Conservation (phyloP, 2,329 filamentous ascomycete species). For the Scolecobasidium constrictum region DNA sequence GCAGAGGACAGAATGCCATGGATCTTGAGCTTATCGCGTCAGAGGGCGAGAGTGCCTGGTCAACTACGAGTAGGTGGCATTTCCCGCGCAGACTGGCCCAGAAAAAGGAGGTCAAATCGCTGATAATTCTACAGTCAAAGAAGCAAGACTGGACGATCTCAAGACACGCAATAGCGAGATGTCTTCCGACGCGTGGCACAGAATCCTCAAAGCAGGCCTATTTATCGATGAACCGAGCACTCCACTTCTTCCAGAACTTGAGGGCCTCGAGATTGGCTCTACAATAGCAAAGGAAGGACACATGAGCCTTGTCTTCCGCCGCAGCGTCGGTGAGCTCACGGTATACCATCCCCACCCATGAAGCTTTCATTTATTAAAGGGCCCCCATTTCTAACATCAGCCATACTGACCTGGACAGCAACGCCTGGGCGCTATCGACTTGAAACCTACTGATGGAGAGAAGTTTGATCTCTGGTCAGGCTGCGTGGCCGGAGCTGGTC, state of each 20-base stretch:
- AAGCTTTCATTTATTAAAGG: too few relatives aligned
- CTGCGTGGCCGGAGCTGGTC: slow-evolving; percentile 49
- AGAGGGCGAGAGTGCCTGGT: not conserved
- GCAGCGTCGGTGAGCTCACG: not conserved
- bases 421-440: slow-evolving; percentile 54
- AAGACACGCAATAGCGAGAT: not conserved
- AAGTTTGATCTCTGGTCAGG: slow-evolving; percentile 59
- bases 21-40: slow-evolving; percentile 5
- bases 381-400: too few relatives aligned
- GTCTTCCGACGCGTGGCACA: not conserved
- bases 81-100: slow-evolving; percentile 27
- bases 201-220: not conserved
- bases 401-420: slow-evolving; percentile 34
- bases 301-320: slow-evolving; percentile 4
- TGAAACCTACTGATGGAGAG: slow-evolving; percentile 45
- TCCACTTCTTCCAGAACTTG: not conserved
- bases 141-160: too few relatives aligned
- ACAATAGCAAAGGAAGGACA: not conserved
- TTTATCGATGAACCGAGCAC: not conserved
- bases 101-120: slow-evolving; percentile 1
- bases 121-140: too few relatives aligned
- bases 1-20: not conserved
- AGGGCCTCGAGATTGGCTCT: not conserved
- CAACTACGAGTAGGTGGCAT: slow-evolving; percentile 1
- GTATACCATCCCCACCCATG: slow-evolving; percentile 3